Conservation (phyloP, 805 yeast species). For the Saturnispora bothae region DNA sequence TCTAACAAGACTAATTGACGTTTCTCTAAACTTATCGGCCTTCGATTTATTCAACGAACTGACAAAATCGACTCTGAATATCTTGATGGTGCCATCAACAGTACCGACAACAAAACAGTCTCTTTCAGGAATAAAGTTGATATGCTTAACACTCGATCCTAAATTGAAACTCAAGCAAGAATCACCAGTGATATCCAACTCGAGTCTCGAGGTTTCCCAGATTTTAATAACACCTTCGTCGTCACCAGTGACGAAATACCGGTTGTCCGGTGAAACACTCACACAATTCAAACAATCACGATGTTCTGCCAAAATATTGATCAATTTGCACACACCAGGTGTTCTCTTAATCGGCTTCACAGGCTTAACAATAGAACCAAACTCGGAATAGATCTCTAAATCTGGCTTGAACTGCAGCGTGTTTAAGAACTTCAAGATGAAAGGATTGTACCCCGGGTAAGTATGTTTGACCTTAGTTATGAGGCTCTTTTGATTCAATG, state of each 20-base stretch:
- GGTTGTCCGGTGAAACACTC: slow-evolving; percentile 48
- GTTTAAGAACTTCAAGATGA: slow-evolving; percentile 45
- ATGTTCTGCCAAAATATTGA: slow-evolving; percentile 57
- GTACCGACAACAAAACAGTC: slow-evolving; percentile 51
- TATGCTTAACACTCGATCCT: slow-evolving; percentile 37
- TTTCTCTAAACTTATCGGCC: slow-evolving; percentile 9
- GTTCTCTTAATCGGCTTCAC: neutral
- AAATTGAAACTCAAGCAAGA: slow-evolving; percentile 39
- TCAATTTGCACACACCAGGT: slow-evolving; percentile 21
- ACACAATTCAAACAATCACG: slow-evolving; percentile 46
- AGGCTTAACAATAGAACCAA: slow-evolving; percentile 35
- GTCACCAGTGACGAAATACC: slow-evolving; percentile 68
- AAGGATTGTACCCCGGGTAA: slow-evolving; percentile 59
- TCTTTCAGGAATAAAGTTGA: slow-evolving; percentile 42
- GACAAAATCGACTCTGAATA: slow-evolving; percentile 31
- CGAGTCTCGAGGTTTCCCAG: slow-evolving; percentile 68
- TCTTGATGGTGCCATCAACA: slow-evolving; percentile 33
- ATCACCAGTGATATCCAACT: slow-evolving; percentile 45
- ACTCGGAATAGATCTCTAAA: slow-evolving; percentile 53
- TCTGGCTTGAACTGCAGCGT: slow-evolving; percentile 46
- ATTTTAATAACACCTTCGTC: slow-evolving; percentile 60
- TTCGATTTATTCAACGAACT: slow-evolving; percentile 10
- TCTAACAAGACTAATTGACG: slow-evolving; percentile 27
- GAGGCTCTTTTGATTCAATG: slow-evolving; percentile 17
- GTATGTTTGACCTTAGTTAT: slow-evolving; percentile 33